Base-by-base conservation (phyloP, 352 stramenopile genomes). In the Globisporangium perplexum region DNA sequence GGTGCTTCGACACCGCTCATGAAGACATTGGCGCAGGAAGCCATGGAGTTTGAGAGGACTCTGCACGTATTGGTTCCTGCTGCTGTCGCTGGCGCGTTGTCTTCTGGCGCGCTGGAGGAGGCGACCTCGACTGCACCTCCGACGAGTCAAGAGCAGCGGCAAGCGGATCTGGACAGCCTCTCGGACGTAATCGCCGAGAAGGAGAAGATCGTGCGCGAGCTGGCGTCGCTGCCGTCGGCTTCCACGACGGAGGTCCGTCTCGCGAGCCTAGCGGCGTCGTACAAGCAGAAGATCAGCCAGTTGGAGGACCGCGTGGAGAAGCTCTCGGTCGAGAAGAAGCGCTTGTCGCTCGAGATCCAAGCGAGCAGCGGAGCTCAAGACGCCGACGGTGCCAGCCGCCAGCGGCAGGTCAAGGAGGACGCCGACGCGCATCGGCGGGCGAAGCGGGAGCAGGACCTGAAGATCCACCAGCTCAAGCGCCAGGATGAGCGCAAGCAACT, bases 401-500 rank as follows among this genome's bases (percentile, higher is more conserved):
- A 84, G 20, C 63, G 66, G 0, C 51, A 74, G 26, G 43, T 81
- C 22, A 69, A 62, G 35, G 67, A 69, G 17, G 73, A 72, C 54
- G 57, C 63, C 2, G 73, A 74, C 26, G 28, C 55, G 18, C 71
- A 77, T 26, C 69, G 71, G 31, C 79, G 74, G 22, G 70, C 74
- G 30, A 71, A 71, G n/a, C 61, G 63, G 23, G 62, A 78, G 20
- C 63, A 77, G 36, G 62, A 68, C 36, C 49, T 69, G n/a, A 70
- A 81, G 48, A 80, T 77, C 24, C 39, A 81, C 5, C 70, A 84
- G 55, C 39, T 83, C 11, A 80, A 77, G 36, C 71, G 79, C 1
- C 69, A 88, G 43, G 72, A 90, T 35, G 66, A 83, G 47, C 68
- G 79, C 3, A 82, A 71, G 50, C 66, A 77, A 23, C 76, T 73